These are phyloP conservation scores for Wickerhamomyces bovis DNA, from an alignment of 805 yeast genomes.

Conservation along the genomic window DNA sequence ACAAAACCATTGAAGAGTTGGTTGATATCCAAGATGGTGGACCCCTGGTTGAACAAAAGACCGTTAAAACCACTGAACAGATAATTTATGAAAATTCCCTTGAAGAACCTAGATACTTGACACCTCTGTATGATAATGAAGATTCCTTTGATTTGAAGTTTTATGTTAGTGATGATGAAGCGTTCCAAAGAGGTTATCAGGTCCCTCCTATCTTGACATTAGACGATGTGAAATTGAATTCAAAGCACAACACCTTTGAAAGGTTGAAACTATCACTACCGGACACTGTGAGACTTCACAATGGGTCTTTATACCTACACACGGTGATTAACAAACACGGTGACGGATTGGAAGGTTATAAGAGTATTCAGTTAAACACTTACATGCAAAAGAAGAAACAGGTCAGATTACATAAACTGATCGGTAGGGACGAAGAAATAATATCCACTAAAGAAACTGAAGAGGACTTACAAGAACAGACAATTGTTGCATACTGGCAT, in stretches of 20 bases:
- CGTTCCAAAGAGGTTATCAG: conserved; percentile 3
- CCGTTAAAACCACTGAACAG: conserved; percentile 15
- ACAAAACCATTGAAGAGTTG: conserved; percentile 2
- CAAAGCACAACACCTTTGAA: neutral
- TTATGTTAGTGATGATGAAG: conserved; percentile 18
- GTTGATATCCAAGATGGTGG: conserved; percentile 10
- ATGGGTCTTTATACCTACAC: conserved; percentile 32
- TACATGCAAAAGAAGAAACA: conserved; percentile 25
- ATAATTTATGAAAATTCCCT: conserved; percentile 22
- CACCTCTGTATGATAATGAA: conserved; percentile 18
- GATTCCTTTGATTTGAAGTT: conserved; percentile 17
- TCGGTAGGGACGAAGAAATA: conserved; percentile 15
- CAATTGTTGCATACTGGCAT: conserved; percentile 29
- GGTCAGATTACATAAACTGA: conserved; percentile 26
- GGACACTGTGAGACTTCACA: conserved; percentile 19
- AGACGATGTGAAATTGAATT: conserved; percentile 8
- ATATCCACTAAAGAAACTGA: conserved; percentile 10
- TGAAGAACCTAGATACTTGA: conserved; percentile 10
- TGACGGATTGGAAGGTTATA: conserved; percentile 15
- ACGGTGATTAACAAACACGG: conserved; percentile 19
- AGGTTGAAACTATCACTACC: conserved; percentile 10
- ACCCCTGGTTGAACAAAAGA: neutral
- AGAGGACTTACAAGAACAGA: conserved; percentile 12
- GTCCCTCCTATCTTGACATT: conserved; percentile 5
- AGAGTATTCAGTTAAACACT: conserved; percentile 22